These are phyloP conservation scores for Lippia alba DNA, from an alignment of 305 asterid species.

Conservation along the genomic window DNA sequence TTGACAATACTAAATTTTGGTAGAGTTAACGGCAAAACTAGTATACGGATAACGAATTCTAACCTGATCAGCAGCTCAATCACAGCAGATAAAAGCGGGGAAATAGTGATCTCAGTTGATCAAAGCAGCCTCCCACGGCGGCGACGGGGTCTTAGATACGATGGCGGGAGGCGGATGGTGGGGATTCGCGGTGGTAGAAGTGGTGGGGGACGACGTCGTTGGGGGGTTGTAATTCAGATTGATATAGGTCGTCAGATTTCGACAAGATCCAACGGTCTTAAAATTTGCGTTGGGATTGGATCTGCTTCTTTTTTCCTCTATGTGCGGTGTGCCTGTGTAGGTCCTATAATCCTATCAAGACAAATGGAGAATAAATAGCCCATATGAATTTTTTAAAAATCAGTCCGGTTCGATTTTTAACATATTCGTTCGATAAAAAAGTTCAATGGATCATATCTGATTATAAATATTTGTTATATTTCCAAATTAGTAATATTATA, in stretches of 20 bases:
- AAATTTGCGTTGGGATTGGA: neutral
- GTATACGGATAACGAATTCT: neutral
- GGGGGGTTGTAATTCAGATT: neutral
- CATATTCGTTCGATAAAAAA: too few species aligned
- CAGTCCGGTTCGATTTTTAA: too few species aligned
- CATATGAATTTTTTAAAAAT: too few species aligned
- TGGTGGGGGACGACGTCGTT: too few species aligned
- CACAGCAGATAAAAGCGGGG: neutral
- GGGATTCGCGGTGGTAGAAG: neutral
- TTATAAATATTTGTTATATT: too few species aligned
- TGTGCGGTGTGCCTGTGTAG: too few species aligned
- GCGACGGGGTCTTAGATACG: neutral
- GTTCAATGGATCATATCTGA: too few species aligned
- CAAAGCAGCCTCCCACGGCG: neutral
- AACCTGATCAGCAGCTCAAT: conserved; percentile 7
- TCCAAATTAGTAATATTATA: too few species aligned
- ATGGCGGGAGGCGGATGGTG: neutral
- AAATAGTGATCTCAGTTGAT: neutral
- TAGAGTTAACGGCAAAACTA: neutral
- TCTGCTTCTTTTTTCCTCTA: too few species aligned
- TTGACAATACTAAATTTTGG: neutral
- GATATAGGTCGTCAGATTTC: neutral
- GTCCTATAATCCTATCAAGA: too few species aligned
- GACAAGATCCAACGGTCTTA: neutral
- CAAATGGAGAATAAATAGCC: too few species aligned